Percentiles rank a stretch among this genome's conserved stretches.
These are phyloP conservation scores for Acidomyces sp. DNA, from an alignment of 495 filamentous ascomycete species.

Conservation along the genomic window DNA sequence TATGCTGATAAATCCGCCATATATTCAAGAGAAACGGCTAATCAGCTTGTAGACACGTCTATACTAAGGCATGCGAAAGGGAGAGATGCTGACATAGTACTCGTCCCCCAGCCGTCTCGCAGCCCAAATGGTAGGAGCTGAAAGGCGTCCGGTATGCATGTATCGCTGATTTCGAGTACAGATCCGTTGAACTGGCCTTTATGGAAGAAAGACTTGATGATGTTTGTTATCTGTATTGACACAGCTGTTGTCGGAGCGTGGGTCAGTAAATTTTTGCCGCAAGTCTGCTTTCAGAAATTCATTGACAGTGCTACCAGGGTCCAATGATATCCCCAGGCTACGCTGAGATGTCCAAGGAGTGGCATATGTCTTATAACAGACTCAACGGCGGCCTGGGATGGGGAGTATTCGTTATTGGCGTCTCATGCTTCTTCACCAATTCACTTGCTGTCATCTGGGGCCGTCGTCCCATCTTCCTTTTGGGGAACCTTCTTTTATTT, in stretches of 20 bases:
- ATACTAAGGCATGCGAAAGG: constrained; percentile 12
- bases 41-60: constrained; percentile 3
- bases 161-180: constrained; percentile 27
- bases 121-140: constrained; percentile 3
- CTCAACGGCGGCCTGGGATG: constrained; percentile 35
- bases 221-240: constrained; percentile 41
- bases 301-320: constrained; percentile 21
- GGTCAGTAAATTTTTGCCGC: neutral
- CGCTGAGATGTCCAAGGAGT: constrained; percentile 30
- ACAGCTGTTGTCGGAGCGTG: constrained; percentile 42
- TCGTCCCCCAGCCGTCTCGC: constrained; percentile 8
- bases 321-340: constrained; percentile 39
- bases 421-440: constrained; percentile 46
- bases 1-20: too few species aligned
- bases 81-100: neutral
- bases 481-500: constrained; percentile 46
- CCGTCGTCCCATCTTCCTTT: constrained; percentile 47
- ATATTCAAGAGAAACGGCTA: too few species aligned
- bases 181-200: constrained; percentile 39
- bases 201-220: constrained; percentile 25
- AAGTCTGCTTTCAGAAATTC: neutral
- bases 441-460: constrained; percentile 50
- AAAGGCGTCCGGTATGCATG: neutral
- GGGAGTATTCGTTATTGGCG: constrained; percentile 38
- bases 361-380: constrained; percentile 30